phyloP scores from a whole-genome alignment of 768 basidiomycete species.

The Xanthoconium stramineum region DNA sequence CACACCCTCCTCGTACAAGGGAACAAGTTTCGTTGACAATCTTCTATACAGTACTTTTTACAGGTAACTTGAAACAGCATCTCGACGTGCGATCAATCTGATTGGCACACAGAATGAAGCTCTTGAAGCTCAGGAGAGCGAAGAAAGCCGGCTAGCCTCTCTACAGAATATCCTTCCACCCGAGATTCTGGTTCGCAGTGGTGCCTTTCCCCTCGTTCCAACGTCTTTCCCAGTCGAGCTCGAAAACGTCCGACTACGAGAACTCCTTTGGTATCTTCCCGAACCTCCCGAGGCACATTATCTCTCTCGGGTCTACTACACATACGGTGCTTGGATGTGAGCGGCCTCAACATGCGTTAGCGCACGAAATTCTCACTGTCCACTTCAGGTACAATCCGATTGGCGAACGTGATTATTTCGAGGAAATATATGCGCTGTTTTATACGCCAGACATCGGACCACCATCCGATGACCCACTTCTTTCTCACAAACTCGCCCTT shows the following conservation, averaged over 20 bases:
- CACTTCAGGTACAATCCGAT: conserved; percentile 63
- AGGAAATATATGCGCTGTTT: conserved; percentile 56
- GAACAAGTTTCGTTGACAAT: background rate
- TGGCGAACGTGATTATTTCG: conserved; percentile 55
- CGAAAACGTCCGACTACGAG: conserved; percentile 49
- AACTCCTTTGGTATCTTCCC: conserved; percentile 70
- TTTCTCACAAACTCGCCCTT: conserved; percentile 60
- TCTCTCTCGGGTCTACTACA: conserved; percentile 58
- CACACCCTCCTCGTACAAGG: background rate
- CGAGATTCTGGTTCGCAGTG: conserved; percentile 61
- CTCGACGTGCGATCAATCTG: conserved; percentile 3
- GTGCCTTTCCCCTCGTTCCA: conserved; percentile 61
- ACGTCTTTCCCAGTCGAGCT: conserved; percentile 35
- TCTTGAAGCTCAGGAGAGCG: conserved; percentile 48
- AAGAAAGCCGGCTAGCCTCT: conserved; percentile 44
- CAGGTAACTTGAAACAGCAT: conserved; percentile 43
- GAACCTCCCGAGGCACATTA: conserved; percentile 56
- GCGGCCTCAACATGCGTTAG: conserved; percentile 19
- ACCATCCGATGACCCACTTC: conserved; percentile 47
- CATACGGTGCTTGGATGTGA: conserved; percentile 71
- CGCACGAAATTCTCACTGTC: conserved; percentile 6
- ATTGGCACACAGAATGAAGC: conserved; percentile 51
- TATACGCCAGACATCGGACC: conserved; percentile 46
- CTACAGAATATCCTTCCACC: conserved; percentile 56
- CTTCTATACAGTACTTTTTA: conserved; percentile 57